phyloP scores from a whole-genome alignment of 2,329 filamentous ascomycete genomes.

The Pleochaeta shiraiana region DNA sequence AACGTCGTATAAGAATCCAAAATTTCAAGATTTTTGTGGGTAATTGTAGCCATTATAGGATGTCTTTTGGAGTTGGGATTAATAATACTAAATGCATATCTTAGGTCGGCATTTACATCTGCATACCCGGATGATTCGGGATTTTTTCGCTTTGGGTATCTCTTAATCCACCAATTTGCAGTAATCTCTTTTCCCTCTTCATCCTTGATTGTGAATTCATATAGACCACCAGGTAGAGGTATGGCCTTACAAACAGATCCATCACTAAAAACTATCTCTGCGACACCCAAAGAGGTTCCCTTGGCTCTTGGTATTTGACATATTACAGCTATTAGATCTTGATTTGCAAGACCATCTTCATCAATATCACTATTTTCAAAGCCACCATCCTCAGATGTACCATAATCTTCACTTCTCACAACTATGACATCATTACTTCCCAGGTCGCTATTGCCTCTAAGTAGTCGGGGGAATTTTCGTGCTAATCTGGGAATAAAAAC shows the following conservation, averaged over 20 bases:
- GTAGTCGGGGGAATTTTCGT: constrained; percentile 39
- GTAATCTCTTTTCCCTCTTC: constrained; percentile 36
- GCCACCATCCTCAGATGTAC: constrained; percentile 24
- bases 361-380: constrained; percentile 32
- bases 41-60: constrained; percentile 50
- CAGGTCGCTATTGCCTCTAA: constrained; percentile 39
- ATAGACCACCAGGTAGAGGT: constrained; percentile 32
- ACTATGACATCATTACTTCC: constrained; percentile 49
- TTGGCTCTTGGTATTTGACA: constrained; percentile 35
- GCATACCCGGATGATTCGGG: constrained; percentile 12
- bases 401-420: constrained; percentile 47
- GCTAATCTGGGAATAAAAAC: constrained; percentile 36
- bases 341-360: constrained; percentile 27
- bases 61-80: constrained; percentile 46
- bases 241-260: constrained; percentile 35
- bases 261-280: constrained; percentile 44
- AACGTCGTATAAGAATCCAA: constrained; percentile 43
- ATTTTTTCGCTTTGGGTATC: constrained; percentile 20
- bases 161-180: constrained; percentile 56
- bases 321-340: constrained; percentile 44
- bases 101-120: constrained; percentile 22
- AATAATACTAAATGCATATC: constrained; percentile 60
- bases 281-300: constrained; percentile 19
- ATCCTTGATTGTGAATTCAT: constrained; percentile 35
- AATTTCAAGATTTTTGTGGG: constrained; percentile 40